Percentiles rank a stretch among this genome's conserved stretches.
Evolutionary conservation across 345 rosid genomes (phyloP).

Genomic region (Arabidopsis suecica): DNA sequence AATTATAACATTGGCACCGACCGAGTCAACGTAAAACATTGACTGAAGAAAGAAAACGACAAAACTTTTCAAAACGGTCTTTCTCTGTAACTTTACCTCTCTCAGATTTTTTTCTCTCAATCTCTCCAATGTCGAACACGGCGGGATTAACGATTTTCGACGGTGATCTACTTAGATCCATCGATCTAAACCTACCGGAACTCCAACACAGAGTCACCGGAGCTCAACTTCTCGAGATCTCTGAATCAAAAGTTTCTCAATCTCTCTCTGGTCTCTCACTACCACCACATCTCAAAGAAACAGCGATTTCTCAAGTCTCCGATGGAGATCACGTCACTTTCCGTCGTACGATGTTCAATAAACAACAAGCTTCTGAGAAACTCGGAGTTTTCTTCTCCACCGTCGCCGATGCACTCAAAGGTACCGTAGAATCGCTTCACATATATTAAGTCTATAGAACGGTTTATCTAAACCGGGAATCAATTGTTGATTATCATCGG

Average conservation of each 20-base stretch:
- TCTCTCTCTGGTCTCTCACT: constrained; percentile 65
- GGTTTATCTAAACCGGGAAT: too few relatives aligned
- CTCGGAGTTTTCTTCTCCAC: constrained; percentile 57
- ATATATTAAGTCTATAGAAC: too few relatives aligned
- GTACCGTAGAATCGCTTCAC: constrained; percentile 39
- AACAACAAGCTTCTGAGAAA: constrained; percentile 50
- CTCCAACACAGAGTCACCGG: constrained; percentile 50
- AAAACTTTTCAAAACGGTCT: constrained; percentile 20
- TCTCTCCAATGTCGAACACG: constrained; percentile 59
- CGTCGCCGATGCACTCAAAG: constrained; percentile 68
- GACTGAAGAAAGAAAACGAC: not conserved
- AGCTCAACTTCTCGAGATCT: constrained; percentile 67
- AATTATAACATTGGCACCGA: not conserved
- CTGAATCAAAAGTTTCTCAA: constrained; percentile 57
- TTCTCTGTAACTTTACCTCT: constrained; percentile 6
- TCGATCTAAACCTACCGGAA: constrained; percentile 51
- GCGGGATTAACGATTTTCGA: constrained; percentile 68
- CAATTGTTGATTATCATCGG: too few relatives aligned
- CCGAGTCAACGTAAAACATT: constrained; percentile 23
- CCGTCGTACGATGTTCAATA: constrained; percentile 44
- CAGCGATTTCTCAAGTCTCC: constrained; percentile 57
- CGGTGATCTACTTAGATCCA: constrained; percentile 67
- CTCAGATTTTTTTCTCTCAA: not conserved
- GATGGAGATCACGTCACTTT: constrained; percentile 49
- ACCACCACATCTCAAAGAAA: constrained; percentile 59